These are phyloP conservation scores for Glomus cerebriforme DNA, from an alignment of 192 early-diverging fungal species.

Conservation along the genomic window DNA sequence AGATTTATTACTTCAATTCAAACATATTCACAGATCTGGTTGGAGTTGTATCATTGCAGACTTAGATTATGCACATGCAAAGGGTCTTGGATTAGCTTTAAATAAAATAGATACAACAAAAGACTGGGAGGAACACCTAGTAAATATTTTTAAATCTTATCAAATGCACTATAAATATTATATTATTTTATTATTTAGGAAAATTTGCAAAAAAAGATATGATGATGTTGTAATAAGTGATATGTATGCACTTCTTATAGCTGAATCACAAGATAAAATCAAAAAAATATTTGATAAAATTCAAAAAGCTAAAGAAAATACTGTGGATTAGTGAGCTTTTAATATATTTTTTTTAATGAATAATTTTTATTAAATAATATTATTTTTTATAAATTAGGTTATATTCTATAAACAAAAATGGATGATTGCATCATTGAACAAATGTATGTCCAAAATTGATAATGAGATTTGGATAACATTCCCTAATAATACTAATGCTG, in stretches of 20 bases:
- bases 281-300: neutral
- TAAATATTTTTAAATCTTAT: neutral
- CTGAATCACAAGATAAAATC: neutral
- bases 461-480: neutral
- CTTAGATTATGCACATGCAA: neutral
- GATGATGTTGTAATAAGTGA: neutral
- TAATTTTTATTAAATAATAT: neutral
- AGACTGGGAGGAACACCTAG: neutral
- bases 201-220: neutral
- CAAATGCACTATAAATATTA: neutral
- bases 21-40: neutral
- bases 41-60: neutral
- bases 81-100: neutral
- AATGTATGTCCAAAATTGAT: neutral
- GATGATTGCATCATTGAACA: neutral
- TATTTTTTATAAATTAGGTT: neutral
- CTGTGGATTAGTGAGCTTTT: neutral
- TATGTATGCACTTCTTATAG: neutral
- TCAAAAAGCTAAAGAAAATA: neutral
- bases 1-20: neutral
- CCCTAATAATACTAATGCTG: neutral
- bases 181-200: neutral
- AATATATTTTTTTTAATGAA: neutral
- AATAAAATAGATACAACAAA: neutral
- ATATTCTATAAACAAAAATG: neutral